A percentile compares a stretch with the other conserved stretches of the same genome.
phyloP scores from a whole-genome alignment of 139 green algal genomes.

The Parachlorella kessleri region DNA sequence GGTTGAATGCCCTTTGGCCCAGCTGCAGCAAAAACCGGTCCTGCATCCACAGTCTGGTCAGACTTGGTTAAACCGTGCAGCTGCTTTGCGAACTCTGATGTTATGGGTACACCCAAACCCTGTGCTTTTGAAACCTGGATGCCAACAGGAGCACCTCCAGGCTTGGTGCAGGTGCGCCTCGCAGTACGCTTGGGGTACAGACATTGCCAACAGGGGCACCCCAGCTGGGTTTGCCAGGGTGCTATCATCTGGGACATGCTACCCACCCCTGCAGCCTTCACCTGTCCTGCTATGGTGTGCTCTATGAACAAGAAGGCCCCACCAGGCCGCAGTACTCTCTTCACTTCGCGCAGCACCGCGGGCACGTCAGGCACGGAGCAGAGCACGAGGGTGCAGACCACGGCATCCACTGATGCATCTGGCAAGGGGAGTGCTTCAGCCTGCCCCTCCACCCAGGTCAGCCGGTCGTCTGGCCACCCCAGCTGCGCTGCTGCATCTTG shows the following conservation, averaged over 20 bases:
- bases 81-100: too few relatives aligned
- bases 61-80: too few relatives aligned
- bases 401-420: conserved; percentile 54
- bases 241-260: too few relatives aligned
- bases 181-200: too few relatives aligned
- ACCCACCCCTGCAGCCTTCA: too few relatives aligned
- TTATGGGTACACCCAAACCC: too few relatives aligned
- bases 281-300: conserved; percentile 50
- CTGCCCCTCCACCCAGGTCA: conserved; percentile 49
- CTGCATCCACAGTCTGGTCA: too few relatives aligned
- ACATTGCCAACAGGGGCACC: too few relatives aligned
- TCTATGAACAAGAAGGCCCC: conserved; percentile 71
- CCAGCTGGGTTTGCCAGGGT: too few relatives aligned
- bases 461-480: conserved; percentile 3
- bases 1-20: conserved; percentile 56
- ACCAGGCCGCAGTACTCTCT: conserved; percentile 61
- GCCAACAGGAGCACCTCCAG: too few relatives aligned
- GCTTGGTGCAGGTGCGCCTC: too few relatives aligned
- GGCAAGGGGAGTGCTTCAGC: conserved; percentile 57
- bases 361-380: conserved; percentile 59
- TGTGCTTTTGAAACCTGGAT: too few relatives aligned
- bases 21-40: conserved; percentile 33
- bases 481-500: conserved; percentile 10
- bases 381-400: conserved; percentile 71
- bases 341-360: conserved; percentile 48